Base-by-base conservation (phyloP, 305 asterid genomes). In the Solanum hybrid region DNA sequence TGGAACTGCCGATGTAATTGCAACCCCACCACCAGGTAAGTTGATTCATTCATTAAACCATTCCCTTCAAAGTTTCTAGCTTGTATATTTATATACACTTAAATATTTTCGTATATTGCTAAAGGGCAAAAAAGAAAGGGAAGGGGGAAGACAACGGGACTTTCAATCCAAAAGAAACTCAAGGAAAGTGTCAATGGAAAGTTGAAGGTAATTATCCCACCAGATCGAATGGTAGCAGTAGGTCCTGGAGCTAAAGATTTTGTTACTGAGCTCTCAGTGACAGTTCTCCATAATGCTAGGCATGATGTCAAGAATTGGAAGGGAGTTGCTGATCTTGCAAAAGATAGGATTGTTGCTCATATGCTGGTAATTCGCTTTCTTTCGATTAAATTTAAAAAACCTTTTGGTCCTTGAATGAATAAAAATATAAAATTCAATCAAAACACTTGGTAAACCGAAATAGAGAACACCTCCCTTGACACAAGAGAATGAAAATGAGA, bases 231-330 rank as follows among this genome's bases (percentile, higher is more conserved):
- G 8, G 51, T 78, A 78, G 84, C 84, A 35, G 84, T 78, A 22
- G 84, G 84, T 78, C 84, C 84, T 22, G 84, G 84, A 78, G 84
- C 84, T 78, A 78, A 78, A 34, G 84, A 35, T 78, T 78, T 78
- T 78, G 84, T 78, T 35, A 78, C 84, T 40, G 84, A 78, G 51
- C 84, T 78, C 31, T 78, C 84, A 22, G 51, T 78, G 17, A 78
- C 26, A 35, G 84, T 78, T 78, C 51, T 34, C 31, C 84, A 78
- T 34, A 34, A 78, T 78, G 84, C 84, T 35, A 78, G 84, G 51
- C 84, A 78, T 78, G 84, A 78, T 35, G 84, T 78, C 19, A 78
- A 78, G 51, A 78, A 78, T 78, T 78, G 84, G 84, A 78, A 78
- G 51, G 29, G 51, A 34, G 84, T 78, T 35, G 5, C 84, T 78